Percentiles rank a stretch among this genome's conserved stretches.
Evolutionary conservation across 2,329 filamentous ascomycete genomes (phyloP).

Genomic region (Penicillium sp.): DNA sequence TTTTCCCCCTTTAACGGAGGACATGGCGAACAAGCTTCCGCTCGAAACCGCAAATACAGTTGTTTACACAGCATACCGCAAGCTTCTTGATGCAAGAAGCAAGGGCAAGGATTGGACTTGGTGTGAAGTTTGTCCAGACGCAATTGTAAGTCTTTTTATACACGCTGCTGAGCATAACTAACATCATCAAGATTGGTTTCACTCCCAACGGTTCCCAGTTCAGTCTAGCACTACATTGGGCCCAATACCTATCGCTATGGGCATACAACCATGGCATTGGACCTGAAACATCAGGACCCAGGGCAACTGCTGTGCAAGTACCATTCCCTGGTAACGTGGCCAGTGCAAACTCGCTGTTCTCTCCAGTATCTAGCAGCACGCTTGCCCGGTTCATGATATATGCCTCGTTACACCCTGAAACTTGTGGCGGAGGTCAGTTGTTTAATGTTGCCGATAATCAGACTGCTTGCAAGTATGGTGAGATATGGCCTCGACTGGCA

Average conservation of each 20-base stretch:
- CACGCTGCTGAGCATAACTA: background rate
- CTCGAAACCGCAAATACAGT: conserved; percentile 30
- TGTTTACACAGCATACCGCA: conserved; percentile 28
- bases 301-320: conserved; percentile 8
- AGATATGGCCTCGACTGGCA: conserved; percentile 30
- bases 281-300: background rate
- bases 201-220: conserved; percentile 30
- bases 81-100: conserved; percentile 22
- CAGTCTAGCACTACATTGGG: conserved; percentile 30
- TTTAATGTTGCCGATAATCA: conserved; percentile 32
- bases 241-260: conserved; percentile 31
- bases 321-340: conserved; percentile 28
- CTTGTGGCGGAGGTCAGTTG: conserved; percentile 19
- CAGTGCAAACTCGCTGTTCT: conserved; percentile 23
- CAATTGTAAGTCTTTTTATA: conserved; percentile 15
- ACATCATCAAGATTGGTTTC: conserved; percentile 26
- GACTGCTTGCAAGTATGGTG: conserved; percentile 21
- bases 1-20: conserved; percentile 31
- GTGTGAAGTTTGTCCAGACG: conserved; percentile 36
- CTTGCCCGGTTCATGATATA: conserved; percentile 29
- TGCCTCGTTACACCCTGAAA: conserved; percentile 26
- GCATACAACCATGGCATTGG: conserved; percentile 23
- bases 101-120: conserved; percentile 33
- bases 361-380: conserved; percentile 28
- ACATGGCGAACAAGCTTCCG: conserved; percentile 29